These are phyloP conservation scores for Nakazawaea pomicola DNA, from an alignment of 805 yeast genomes.

Conservation along the genomic window DNA sequence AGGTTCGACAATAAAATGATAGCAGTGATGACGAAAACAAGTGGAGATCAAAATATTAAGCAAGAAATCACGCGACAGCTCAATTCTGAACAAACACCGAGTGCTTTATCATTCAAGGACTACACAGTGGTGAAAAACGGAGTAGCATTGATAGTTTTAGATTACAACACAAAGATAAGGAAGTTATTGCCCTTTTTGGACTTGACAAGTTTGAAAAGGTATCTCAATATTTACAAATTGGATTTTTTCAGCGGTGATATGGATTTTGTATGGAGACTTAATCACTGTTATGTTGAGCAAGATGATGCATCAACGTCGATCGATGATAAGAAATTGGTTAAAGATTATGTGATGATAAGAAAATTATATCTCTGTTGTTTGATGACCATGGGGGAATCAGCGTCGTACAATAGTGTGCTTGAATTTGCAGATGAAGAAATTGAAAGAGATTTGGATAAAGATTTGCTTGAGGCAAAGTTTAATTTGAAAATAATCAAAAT, in stretches of 20 bases:
- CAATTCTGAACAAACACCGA: too few species aligned
- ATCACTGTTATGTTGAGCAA: not conserved
- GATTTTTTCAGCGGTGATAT: not conserved
- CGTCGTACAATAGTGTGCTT: too few species aligned
- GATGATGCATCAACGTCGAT: slow-evolving; percentile 2
- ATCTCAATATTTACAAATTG: slow-evolving; percentile 8
- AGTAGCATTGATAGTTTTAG: not conserved
- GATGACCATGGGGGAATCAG: not conserved
- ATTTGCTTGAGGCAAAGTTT: slow-evolving; percentile 4
- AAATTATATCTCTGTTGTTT: slow-evolving; percentile 11
- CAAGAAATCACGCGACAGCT: slow-evolving; percentile 3
- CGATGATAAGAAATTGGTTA: too few species aligned
- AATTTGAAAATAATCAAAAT: slow-evolving; percentile 3
- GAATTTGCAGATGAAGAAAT: too few species aligned
- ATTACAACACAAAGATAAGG: slow-evolving; percentile 1
- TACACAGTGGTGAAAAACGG: slow-evolving; percentile 3
- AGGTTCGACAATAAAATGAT: slow-evolving; percentile 1
- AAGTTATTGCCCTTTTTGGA: slow-evolving; percentile 6
- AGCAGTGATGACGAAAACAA: not conserved
- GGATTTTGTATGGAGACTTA: slow-evolving; percentile 7
- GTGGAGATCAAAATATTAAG: not conserved
- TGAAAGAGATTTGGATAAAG: not conserved
- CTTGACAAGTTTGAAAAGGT: slow-evolving; percentile 1
- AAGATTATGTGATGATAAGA: slow-evolving; percentile 2
- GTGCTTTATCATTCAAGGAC: too few species aligned